A percentile compares a stretch with the other conserved stretches of the same genome.
Evolutionary conservation across 2,329 filamentous ascomycete species (phyloP).

Genomic region (Botrytis tulipae): DNA sequence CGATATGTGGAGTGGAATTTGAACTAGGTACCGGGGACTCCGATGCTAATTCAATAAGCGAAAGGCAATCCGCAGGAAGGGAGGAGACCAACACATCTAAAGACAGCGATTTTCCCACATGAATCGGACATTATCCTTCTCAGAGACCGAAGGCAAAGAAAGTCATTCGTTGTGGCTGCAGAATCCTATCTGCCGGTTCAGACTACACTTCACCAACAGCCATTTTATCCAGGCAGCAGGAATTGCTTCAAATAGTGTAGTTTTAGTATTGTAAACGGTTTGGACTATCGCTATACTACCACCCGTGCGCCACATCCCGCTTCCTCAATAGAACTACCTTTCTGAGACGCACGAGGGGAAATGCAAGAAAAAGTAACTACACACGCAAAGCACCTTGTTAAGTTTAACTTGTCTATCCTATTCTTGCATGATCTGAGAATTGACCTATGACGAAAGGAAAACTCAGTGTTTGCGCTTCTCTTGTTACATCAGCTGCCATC

Average conservation of each 20-base stretch:
- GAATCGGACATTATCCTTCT: background rate
- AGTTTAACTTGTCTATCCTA: background rate
- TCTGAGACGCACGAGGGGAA: background rate
- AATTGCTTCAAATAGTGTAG: background rate
- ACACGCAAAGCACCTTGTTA: background rate
- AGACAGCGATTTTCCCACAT: background rate
- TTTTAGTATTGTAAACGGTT: background rate
- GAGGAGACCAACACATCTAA: background rate
- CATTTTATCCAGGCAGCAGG: background rate
- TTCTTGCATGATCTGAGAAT: conserved; percentile 1
- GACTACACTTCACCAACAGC: background rate
- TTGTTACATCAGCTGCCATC: conserved; percentile 4
- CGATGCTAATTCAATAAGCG: background rate
- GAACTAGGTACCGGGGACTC: background rate
- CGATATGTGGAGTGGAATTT: conserved; percentile 10
- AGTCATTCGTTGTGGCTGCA: conserved; percentile 6
- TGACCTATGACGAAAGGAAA: background rate
- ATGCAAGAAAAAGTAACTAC: background rate
- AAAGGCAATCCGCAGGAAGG: background rate
- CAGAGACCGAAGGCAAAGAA: background rate
- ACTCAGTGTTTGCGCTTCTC: background rate
- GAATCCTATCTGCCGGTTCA: background rate
- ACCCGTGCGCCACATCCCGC: background rate
- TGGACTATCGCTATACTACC: background rate
- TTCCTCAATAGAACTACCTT: conserved; percentile 1